Evolutionary conservation across 495 filamentous ascomycete genomes (phyloP).

Genomic region (Bryoglossum gracile): DNA sequence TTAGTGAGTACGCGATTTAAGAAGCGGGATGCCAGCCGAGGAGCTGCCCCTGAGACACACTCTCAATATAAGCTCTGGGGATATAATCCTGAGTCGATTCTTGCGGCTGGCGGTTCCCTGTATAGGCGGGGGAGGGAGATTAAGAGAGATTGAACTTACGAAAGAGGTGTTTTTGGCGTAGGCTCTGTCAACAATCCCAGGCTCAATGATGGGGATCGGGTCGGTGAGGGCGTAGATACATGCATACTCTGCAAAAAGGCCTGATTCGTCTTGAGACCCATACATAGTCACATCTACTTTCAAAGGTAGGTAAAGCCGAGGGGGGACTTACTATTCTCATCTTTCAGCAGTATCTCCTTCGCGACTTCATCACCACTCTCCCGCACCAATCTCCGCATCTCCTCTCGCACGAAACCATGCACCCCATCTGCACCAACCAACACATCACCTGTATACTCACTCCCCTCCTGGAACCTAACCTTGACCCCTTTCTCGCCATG

Average conservation of each 20-base stretch:
- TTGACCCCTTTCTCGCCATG: slow-evolving; percentile 18
- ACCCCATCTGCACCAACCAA: slow-evolving; percentile 30
- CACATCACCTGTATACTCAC: slow-evolving; percentile 22
- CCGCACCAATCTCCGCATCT: slow-evolving; percentile 20
- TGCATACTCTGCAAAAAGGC: not conserved
- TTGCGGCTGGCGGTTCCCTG: too few relatives aligned
- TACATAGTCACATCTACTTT: not conserved
- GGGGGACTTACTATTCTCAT: slow-evolving; percentile 10
- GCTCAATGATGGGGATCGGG: not conserved
- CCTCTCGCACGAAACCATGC: slow-evolving; percentile 17
- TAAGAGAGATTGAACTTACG: too few relatives aligned
- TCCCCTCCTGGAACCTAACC: slow-evolving; percentile 19
- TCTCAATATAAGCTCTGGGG: too few relatives aligned
- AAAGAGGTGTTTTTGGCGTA: not conserved
- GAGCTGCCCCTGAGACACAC: too few relatives aligned
- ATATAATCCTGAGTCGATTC: too few relatives aligned
- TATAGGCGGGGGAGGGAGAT: too few relatives aligned
- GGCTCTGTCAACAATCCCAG: not conserved
- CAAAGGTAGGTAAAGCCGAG: not conserved
- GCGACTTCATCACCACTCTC: not conserved
- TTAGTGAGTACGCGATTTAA: too few relatives aligned
- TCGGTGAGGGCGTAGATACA: not conserved
- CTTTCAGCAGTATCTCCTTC: slow-evolving; percentile 1
- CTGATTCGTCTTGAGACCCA: too few relatives aligned
- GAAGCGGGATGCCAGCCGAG: too few relatives aligned